Base-by-base conservation (phyloP, 2,329 filamentous ascomycete genomes). In the Chrysoporthe deuterocubensis region DNA sequence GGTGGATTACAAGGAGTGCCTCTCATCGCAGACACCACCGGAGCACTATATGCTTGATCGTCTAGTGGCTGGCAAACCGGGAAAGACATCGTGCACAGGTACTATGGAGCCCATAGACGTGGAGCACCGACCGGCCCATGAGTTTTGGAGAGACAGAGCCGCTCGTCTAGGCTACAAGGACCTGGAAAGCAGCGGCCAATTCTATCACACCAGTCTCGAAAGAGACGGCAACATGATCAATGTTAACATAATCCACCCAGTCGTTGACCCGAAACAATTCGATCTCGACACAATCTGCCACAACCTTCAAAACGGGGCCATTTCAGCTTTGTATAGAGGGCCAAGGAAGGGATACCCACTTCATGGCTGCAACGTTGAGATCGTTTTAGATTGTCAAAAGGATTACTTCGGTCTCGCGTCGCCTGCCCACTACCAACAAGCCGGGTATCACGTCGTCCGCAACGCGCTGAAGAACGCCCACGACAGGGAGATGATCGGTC, bases 1-100 rank as follows among this genome's bases (percentile, higher is more conserved):
- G 74, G 97, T 99, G 69, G 94, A 96, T 72, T 99, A 98, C 79
- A 91, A 96, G 65, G 96, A 99, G 80, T 91, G 90, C 60, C 82
- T 96, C 11, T 87, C 89, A 0, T 81, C 82, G 3, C 74, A 84
- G 0, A 90, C 89, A 0, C 76, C 77, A 0, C 80, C 86, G 0
- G 84, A 89, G 48, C 87, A 85, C 34, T 85, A 87, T 64, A 81
- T 89, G 4, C 94, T 94, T 74, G 93, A 97, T 73, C 90, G 90
- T 56, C 88, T 91, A 4, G 88, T 97, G 26, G 92, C 92, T 7
- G 92, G 93, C 57, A 95, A 93, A 75, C 82, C 87, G 56, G 92
- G 92, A 9, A 94, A 89, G 76, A 94, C 93, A 3, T 87, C 87
- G 2, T 96, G 94, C 75, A 90, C 87, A 0, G 93, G 87, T 8